phyloP scores from a whole-genome alignment of 768 basidiomycete species.

The Leucocoprinus leucothites region DNA sequence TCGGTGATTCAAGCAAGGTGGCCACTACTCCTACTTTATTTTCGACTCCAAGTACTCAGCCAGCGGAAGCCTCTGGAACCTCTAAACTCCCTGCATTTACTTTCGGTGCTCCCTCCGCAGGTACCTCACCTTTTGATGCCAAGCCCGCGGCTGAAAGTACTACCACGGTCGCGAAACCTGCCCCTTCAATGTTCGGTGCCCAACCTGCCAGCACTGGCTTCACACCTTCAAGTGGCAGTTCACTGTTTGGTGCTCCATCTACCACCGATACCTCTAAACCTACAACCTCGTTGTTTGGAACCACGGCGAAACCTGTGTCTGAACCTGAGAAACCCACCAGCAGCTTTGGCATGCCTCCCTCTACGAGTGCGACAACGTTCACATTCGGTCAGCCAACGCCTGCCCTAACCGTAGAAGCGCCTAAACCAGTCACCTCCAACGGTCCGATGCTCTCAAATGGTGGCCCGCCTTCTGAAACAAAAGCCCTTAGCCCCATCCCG shows the following conservation, averaged over 20 bases:
- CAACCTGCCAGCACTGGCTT: background rate
- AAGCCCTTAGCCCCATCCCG: slow-evolving; percentile 9
- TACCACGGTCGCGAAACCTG: background rate
- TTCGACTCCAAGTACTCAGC: slow-evolving; percentile 1
- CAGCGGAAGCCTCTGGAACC: background rate
- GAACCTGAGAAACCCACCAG: slow-evolving; percentile 13
- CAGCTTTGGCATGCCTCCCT: slow-evolving; percentile 16
- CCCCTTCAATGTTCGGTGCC: slow-evolving; percentile 19
- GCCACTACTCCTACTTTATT: background rate
- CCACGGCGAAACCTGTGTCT: slow-evolving; percentile 14
- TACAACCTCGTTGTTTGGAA: slow-evolving; percentile 18
- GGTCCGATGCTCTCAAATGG: slow-evolving; percentile 2
- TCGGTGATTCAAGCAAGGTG: slow-evolving; percentile 1
- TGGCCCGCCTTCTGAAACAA: slow-evolving; percentile 2
- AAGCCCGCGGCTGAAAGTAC: slow-evolving; percentile 1
- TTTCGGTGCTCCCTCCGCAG: slow-evolving; percentile 9
- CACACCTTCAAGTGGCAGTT: background rate
- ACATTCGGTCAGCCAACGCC: slow-evolving; percentile 25
- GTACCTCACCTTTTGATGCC: slow-evolving; percentile 2
- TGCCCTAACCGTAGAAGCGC: slow-evolving; percentile 12
- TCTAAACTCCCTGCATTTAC: slow-evolving; percentile 14
- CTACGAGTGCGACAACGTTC: slow-evolving; percentile 30
- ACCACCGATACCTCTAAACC: slow-evolving; percentile 13
- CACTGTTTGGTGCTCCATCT: background rate
- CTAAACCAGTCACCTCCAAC: slow-evolving; percentile 14